Conservation (phyloP, 192 early-diverging fungal species). For the Coemansia sp. region DNA sequence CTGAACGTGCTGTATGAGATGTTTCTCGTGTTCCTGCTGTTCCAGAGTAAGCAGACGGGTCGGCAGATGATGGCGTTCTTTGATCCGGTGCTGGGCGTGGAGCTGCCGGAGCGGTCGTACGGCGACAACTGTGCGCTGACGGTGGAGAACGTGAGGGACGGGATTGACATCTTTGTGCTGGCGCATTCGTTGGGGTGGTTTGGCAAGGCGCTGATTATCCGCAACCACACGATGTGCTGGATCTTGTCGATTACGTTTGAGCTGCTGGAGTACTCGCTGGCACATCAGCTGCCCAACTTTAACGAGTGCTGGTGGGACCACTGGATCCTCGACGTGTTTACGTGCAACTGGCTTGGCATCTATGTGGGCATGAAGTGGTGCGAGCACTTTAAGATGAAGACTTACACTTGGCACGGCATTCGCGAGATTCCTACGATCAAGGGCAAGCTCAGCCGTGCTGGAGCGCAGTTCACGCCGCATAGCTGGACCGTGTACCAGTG, state of each 20-base stretch:
- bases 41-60: conserved; percentile 91
- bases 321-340: conserved; percentile 92
- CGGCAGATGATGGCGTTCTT: conserved; percentile 78
- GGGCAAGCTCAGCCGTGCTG: conserved; percentile 86
- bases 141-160: conserved; percentile 70
- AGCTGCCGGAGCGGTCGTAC: conserved; percentile 91
- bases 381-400: conserved; percentile 95
- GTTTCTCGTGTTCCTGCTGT: conserved; percentile 86
- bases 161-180: conserved; percentile 93
- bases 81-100: conserved; percentile 77
- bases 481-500: conserved; percentile 94
- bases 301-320: conserved; percentile 99
- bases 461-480: conserved; percentile 93
- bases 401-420: conserved; percentile 94
- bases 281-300: conserved; percentile 96
- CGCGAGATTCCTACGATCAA: conserved; percentile 80
- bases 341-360: conserved; percentile 94
- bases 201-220: conserved; percentile 87
- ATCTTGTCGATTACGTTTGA: conserved; percentile 95
- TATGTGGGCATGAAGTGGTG: conserved; percentile 97
- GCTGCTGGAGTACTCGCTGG: conserved; percentile 92
- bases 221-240: conserved; percentile 97
- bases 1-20: conserved; percentile 88
- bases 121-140: conserved; percentile 88
- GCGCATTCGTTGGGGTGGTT: conserved; percentile 96